phyloP scores from a whole-genome alignment of 2,329 filamentous ascomycete genomes.

The Fusarium sp. region DNA sequence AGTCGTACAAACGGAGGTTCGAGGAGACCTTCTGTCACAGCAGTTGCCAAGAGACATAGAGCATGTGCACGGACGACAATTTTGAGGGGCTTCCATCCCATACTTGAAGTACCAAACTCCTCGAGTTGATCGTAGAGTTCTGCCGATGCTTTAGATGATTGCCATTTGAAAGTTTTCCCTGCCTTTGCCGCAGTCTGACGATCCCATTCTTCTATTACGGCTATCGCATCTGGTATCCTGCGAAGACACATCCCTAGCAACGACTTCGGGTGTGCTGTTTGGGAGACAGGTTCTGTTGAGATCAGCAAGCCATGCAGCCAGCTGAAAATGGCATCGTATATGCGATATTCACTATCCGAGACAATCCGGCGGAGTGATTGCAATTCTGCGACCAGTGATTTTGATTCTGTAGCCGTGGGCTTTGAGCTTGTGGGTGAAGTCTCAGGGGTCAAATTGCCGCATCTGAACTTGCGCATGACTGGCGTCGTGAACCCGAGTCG shows the following conservation, averaged over 20 bases:
- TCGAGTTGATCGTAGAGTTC: slow-evolving; percentile 52
- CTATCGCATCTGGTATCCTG: slow-evolving; percentile 44
- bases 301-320: slow-evolving; percentile 47
- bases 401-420: background rate
- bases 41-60: slow-evolving; percentile 43
- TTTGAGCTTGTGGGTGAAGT: background rate
- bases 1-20: slow-evolving; percentile 42
- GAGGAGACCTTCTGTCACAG: slow-evolving; percentile 47
- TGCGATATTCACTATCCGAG: slow-evolving; percentile 41
- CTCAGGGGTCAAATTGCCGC: slow-evolving; percentile 20
- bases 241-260: slow-evolving; percentile 52
- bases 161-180: slow-evolving; percentile 42
- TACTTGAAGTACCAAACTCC: slow-evolving; percentile 40
- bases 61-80: slow-evolving; percentile 49
- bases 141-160: slow-evolving; percentile 40
- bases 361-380: slow-evolving; percentile 39
- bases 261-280: slow-evolving; percentile 45
- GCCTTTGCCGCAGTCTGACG: slow-evolving; percentile 34
- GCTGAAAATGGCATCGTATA: slow-evolving; percentile 49
- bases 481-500: slow-evolving; percentile 47
- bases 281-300: slow-evolving; percentile 37
- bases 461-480: slow-evolving; percentile 43
- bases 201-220: slow-evolving; percentile 50
- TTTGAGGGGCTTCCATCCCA: slow-evolving; percentile 50
- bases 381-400: slow-evolving; percentile 35